Percentiles rank a stretch among this genome's conserved stretches.
Evolutionary conservation across 805 yeast genomes (phyloP).

Genomic region (Wickerhamia fluorescens): DNA sequence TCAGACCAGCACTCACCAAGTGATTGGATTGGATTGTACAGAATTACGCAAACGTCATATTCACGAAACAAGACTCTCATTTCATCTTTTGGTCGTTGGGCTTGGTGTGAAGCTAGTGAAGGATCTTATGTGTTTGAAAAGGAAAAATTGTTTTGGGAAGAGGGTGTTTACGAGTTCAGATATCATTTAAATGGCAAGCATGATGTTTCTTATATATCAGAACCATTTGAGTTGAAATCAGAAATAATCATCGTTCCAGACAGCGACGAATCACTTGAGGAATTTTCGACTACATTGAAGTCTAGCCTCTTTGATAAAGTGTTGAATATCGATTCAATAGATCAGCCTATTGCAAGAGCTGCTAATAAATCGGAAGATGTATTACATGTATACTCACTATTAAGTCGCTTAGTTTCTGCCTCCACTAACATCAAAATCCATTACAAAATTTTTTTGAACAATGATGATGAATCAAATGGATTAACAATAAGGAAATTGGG

Average conservation of each 20-base stretch:
- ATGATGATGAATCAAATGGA: slow-evolving; percentile 10
- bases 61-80: slow-evolving; percentile 50
- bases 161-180: slow-evolving; percentile 68
- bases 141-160: slow-evolving; percentile 50
- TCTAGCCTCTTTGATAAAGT: slow-evolving; percentile 24
- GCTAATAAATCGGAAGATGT: slow-evolving; percentile 22
- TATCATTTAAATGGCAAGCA: slow-evolving; percentile 63
- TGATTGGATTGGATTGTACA: slow-evolving; percentile 78
- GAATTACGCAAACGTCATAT: slow-evolving; percentile 50
- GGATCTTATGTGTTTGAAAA: slow-evolving; percentile 48
- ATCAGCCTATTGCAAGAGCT: slow-evolving; percentile 19
- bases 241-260: slow-evolving; percentile 32
- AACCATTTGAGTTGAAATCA: slow-evolving; percentile 55
- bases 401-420: slow-evolving; percentile 12
- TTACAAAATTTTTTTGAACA: slow-evolving; percentile 27
- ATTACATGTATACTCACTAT: slow-evolving; percentile 20
- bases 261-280: slow-evolving; percentile 20
- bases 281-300: slow-evolving; percentile 27
- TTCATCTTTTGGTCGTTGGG: slow-evolving; percentile 66
- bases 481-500: slow-evolving; percentile 14
- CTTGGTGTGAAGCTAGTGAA: slow-evolving; percentile 22
- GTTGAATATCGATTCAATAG: slow-evolving; percentile 14
- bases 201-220: slow-evolving; percentile 58
- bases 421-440: slow-evolving; percentile 24
- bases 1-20: slow-evolving; percentile 32